phyloP scores from a whole-genome alignment of 1,139 yeast species.

The Saccharomycopsis crataegensis region DNA sequence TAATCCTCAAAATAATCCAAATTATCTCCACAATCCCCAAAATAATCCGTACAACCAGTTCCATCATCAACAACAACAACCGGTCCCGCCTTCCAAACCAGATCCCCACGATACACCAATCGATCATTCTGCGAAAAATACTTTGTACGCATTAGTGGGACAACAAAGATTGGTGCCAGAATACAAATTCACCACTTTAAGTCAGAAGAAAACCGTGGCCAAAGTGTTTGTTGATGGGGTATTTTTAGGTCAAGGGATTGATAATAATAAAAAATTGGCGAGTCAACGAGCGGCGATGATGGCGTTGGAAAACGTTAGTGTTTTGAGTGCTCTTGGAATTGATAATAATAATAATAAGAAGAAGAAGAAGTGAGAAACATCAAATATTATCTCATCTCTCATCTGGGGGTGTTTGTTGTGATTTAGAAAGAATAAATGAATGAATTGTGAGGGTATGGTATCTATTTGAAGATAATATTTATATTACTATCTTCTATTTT shows the following conservation, averaged over 20 bases:
- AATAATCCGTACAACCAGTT: not conserved
- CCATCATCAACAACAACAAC: not conserved
- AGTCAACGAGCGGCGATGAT: conserved; percentile 11
- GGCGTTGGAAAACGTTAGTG: conserved; percentile 1
- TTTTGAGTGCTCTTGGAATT: not conserved
- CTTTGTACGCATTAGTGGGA: conserved; percentile 3
- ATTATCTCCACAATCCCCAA: not conserved
- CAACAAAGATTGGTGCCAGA: not conserved
- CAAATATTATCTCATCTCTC: no score
- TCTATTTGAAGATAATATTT: no score
- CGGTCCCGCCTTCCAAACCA: not conserved
- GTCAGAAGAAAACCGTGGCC: not conserved
- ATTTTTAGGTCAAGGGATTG: conserved; percentile 3
- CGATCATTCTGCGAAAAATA: conserved; percentile 1
- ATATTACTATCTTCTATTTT: not conserved
- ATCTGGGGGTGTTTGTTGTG: no score
- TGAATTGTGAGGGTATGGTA: no score
- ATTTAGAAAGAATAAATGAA: no score
- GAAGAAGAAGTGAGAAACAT: not conserved
- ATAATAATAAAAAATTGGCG: conserved; percentile 1
- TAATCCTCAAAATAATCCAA: not conserved
- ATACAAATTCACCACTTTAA: not conserved
- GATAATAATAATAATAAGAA: not conserved
- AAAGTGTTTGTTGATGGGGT: not conserved
- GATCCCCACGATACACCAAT: not conserved